phyloP scores from a whole-genome alignment of 352 stramenopile genomes.

The Phytophthora kernoviae region DNA sequence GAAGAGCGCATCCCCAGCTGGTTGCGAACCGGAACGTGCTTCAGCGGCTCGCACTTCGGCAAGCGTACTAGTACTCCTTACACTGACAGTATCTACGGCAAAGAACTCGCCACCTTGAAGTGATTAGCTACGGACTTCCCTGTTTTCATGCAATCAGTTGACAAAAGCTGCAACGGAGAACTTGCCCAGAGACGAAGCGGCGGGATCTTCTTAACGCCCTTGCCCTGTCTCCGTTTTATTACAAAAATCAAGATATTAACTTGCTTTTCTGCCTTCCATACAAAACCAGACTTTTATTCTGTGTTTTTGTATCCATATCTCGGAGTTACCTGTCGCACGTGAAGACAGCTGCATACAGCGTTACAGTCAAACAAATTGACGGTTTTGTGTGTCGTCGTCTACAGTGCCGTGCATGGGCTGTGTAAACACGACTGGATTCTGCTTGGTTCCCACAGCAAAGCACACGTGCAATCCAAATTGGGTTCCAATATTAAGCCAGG shows the following conservation, averaged over 20 bases:
- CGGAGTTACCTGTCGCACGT: slow-evolving; percentile 1
- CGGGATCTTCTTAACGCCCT: slow-evolving; percentile 25
- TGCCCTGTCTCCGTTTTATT: slow-evolving; percentile 1
- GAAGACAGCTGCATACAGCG: neutral
- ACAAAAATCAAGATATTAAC: too few species aligned
- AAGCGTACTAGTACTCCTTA: too few species aligned
- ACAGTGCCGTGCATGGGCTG: neutral
- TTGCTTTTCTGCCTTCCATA: too few species aligned
- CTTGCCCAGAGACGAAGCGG: slow-evolving; percentile 22
- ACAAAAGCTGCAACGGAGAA: neutral
- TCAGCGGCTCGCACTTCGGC: too few species aligned
- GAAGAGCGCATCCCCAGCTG: neutral
- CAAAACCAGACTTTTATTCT: too few species aligned
- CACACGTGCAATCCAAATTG: too few species aligned
- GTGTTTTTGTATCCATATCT: neutral
- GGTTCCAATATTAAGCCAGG: too few species aligned
- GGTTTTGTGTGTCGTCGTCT: slow-evolving; percentile 1
- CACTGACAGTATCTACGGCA: neutral
- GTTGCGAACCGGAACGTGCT: too few species aligned
- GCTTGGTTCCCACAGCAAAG: too few species aligned
- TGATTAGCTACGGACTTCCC: too few species aligned
- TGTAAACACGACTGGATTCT: too few species aligned
- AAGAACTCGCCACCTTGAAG: neutral
- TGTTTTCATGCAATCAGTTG: slow-evolving; percentile 16
- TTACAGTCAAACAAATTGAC: neutral